Evolutionary conservation across 768 basidiomycete genomes (phyloP), one percentile per base, ranked within the genome.

Genomic region (Rickenella mellea): DNA sequence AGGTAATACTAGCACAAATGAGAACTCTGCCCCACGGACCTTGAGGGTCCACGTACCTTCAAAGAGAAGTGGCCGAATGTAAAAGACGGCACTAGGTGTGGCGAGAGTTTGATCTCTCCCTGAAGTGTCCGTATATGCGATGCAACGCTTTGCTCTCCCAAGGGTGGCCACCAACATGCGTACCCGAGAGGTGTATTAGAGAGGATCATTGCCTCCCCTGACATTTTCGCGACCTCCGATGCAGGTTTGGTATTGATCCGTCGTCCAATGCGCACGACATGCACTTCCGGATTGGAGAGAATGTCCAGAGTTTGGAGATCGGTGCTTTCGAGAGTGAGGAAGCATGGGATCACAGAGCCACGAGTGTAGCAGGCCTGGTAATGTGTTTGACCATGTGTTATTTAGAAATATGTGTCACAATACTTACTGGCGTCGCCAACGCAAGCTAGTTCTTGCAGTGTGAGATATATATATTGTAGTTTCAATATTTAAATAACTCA

Each of bases 301-400:
- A 74, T 51, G 45, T 78, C 74, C 10, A 79, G 62, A 0, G 70
- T 71, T n/a, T 71, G 69, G 10, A 60, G 50, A 52, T 78, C 71
- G 3, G 53, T 47, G 20, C 70, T 61, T 21, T 50, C 59, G 27
- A 79, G 47, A 3, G 68, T 71, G 14, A 78, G 44, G 31, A 58
- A 55, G 8, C 80, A 54, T 7, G 76, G 76, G 4, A 79, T 64
- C 0, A 68, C 64, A 7, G 70, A 68, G 6, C 72, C 73, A 15
- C 68, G 53, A 12, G 73, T 64, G 52, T 68, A 78, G 4, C 60
- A 65, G 14, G 74, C 59, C 46, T 33, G 38, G 20, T n/a, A n/a
- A n/a, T n/a, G n/a, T n/a, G 14, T 17, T 10, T 7, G 5, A 6
- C 6, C 19, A 10, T 10, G 15, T 10, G 3, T 19, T 12, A 36